Conservation (phyloP, 2,329 filamentous ascomycete genomes). For the Calonectria pteridis region DNA sequence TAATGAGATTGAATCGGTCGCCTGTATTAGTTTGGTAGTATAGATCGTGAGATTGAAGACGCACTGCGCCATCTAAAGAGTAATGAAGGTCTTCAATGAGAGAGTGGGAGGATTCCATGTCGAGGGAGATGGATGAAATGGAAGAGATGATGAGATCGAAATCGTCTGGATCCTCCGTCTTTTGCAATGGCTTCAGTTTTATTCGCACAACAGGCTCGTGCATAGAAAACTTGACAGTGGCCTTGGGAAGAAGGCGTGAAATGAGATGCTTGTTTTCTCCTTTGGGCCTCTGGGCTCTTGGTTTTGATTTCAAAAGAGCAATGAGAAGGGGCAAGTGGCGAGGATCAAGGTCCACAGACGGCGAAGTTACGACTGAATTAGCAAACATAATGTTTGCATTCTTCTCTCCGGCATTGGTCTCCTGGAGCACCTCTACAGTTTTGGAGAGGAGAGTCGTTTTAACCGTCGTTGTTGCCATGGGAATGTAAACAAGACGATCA, state of each 20-base stretch:
- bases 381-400: conserved; percentile 98
- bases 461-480: conserved; percentile 96
- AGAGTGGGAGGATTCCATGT: conserved; percentile 96
- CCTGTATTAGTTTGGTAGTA: conserved; percentile 94
- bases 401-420: conserved; percentile 81
- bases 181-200: conserved; percentile 82
- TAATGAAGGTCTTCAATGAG: conserved; percentile 87
- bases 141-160: conserved; percentile 97
- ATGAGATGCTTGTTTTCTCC: conserved; percentile 75
- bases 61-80: conserved; percentile 83
- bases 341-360: conserved; percentile 92
- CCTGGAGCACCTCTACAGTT: conserved; percentile 83
- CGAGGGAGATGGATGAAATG: conserved; percentile 91
- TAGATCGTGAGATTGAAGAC: conserved; percentile 86
- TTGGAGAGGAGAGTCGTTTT: conserved; percentile 96
- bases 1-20: conserved; percentile 85
- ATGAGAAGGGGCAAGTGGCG: conserved; percentile 89
- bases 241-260: conserved; percentile 92
- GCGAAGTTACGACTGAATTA: conserved; percentile 95
- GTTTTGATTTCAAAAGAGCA: conserved; percentile 75
- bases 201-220: conserved; percentile 96
- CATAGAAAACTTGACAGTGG: conserved; percentile 94
- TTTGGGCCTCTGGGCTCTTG: conserved; percentile 49
- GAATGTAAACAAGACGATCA: conserved; percentile 90
- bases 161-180: conserved; percentile 76